Evolutionary conservation across 352 stramenopile genomes (phyloP).

Genomic region (Phytophthora foliorum): DNA sequence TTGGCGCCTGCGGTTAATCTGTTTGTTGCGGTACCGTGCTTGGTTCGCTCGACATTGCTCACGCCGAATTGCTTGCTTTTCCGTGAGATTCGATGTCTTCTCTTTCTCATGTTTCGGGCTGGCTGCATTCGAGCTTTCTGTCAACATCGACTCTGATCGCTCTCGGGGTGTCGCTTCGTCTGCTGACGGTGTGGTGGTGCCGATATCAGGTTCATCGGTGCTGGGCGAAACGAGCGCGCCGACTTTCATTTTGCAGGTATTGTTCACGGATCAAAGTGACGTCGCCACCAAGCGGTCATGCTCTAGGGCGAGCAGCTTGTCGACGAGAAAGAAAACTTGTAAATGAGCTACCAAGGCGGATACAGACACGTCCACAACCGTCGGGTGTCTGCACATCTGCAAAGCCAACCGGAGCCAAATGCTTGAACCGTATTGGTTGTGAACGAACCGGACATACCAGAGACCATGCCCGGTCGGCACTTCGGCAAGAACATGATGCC

Average conservation of each 20-base stretch:
- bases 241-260: constrained; percentile 16
- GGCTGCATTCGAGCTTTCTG: constrained; percentile 7
- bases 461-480: background rate
- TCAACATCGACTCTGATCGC: too few species aligned
- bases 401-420: constrained; percentile 22
- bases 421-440: constrained; percentile 23
- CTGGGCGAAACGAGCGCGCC: constrained; percentile 14
- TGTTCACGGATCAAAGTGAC: background rate
- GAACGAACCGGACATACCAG: background rate
- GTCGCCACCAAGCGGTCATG: background rate
- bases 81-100: constrained; percentile 1
- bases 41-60: constrained; percentile 35
- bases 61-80: constrained; percentile 27
- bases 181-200: constrained; percentile 6
- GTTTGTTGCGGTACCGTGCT: constrained; percentile 34
- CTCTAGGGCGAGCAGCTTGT: background rate
- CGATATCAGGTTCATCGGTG: constrained; percentile 18
- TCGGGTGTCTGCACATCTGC: constrained; percentile 18
- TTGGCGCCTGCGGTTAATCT: constrained; percentile 12
- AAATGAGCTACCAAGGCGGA: background rate
- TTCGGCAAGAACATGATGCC: too few species aligned
- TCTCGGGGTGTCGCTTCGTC: too few species aligned
- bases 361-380: background rate
- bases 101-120: constrained; percentile 21
- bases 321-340: constrained; percentile 11